These are phyloP conservation scores for Penicillium salamii DNA, from an alignment of 495 filamentous ascomycete species.

Conservation along the genomic window DNA sequence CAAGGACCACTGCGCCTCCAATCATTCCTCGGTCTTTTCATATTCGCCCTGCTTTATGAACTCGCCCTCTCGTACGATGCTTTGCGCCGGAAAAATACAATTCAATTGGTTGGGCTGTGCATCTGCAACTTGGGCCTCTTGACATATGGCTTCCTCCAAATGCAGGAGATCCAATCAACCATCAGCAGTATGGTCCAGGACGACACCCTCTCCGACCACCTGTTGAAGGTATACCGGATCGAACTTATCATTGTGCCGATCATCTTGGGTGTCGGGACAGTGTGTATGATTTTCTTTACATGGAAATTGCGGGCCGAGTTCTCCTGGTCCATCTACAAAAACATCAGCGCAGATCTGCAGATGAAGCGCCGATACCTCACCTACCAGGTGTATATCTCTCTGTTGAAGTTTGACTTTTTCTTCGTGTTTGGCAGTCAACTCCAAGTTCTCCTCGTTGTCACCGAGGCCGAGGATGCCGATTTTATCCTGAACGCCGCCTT, in stretches of 20 bases:
- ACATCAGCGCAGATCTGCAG: conserved; percentile 17
- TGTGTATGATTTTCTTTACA: conserved; percentile 15
- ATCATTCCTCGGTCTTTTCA: conserved; percentile 22
- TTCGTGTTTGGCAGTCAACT: conserved; percentile 22
- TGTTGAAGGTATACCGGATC: conserved; percentile 6
- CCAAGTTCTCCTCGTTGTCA: conserved; percentile 14
- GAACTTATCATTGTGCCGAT: conserved; percentile 20
- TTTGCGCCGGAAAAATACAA: conserved; percentile 19
- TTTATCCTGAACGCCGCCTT: conserved; percentile 13
- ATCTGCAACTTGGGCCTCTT: conserved; percentile 21
- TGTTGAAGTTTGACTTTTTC: conserved; percentile 23
- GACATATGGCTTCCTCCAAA: conserved; percentile 18
- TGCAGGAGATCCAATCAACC: conserved; percentile 16
- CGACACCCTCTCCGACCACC: not conserved
- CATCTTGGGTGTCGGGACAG: conserved; percentile 13
- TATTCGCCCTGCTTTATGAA: conserved; percentile 23
- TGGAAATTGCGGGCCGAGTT: conserved; percentile 20
- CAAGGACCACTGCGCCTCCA: conserved; percentile 15
- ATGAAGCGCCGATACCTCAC: conserved; percentile 18
- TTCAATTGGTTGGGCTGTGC: conserved; percentile 20
- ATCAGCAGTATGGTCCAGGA: conserved; percentile 3
- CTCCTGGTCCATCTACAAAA: conserved; percentile 19
- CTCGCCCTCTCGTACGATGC: conserved; percentile 21
- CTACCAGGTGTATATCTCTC: conserved; percentile 20
- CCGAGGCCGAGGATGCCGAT: conserved; percentile 1